Evolutionary conservation across 148 eudicot genomes (phyloP).

Genomic region (Rhododendron simsii): DNA sequence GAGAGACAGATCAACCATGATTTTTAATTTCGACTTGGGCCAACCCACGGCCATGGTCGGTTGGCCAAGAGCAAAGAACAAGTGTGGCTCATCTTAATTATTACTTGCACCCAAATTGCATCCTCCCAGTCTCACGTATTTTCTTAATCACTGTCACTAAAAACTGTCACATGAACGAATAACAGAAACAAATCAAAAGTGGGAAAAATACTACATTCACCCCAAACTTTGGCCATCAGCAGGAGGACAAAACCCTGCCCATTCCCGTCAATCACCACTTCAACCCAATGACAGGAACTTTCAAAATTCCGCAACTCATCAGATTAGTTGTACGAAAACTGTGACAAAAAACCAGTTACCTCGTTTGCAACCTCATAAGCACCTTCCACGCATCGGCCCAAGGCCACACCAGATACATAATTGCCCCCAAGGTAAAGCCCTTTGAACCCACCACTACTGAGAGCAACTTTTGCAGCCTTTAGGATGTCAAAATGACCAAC

Average conservation of each 20-base stretch:
- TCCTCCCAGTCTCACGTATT: background rate
- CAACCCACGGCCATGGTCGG: background rate
- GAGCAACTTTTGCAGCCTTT: slow-evolving; percentile 54
- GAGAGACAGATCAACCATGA: background rate
- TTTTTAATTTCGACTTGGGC: background rate
- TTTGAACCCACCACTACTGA: slow-evolving; percentile 33
- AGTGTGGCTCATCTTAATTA: background rate
- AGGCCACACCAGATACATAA: slow-evolving; percentile 80
- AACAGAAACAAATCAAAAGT: background rate
- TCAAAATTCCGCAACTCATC: background rate
- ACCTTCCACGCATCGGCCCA: slow-evolving; percentile 82
- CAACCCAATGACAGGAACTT: background rate
- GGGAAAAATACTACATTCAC: background rate
- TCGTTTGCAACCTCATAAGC: slow-evolving; percentile 69
- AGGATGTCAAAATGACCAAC: slow-evolving; percentile 73
- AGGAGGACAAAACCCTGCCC: background rate
- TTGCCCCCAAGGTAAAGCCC: slow-evolving; percentile 83
- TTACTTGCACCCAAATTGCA: background rate
- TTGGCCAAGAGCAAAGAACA: background rate
- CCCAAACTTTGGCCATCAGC: background rate
- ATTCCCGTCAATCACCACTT: background rate
- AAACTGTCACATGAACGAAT: background rate
- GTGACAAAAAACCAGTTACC: slow-evolving; percentile 48
- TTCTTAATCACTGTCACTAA: background rate
- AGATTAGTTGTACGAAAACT: slow-evolving; percentile 23